phyloP scores from a whole-genome alignment of 2,329 filamentous ascomycete species.

The Trichoderma breve region DNA sequence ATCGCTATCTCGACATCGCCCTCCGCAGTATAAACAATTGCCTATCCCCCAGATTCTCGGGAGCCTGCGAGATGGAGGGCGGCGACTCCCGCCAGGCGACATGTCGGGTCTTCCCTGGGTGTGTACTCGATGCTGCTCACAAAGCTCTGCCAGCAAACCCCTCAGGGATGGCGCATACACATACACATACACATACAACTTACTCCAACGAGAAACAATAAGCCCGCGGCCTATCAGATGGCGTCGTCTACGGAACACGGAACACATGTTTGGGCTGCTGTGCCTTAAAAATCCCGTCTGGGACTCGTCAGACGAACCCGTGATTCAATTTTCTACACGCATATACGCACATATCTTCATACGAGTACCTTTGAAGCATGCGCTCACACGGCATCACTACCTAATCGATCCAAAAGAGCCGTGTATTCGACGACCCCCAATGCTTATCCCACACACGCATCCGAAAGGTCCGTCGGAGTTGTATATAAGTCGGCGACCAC shows the following conservation, averaged over 20 bases:
- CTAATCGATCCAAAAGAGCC: not conserved
- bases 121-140: not conserved
- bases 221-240: not conserved
- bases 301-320: not conserved
- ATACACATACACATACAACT: not conserved
- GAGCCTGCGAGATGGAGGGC: constrained; percentile 12
- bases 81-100: constrained; percentile 6
- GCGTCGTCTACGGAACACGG: too few relatives aligned
- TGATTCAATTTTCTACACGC: not conserved
- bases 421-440: not conserved
- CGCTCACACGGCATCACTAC: not conserved
- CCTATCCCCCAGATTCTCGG: constrained; percentile 1
- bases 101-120: not conserved
- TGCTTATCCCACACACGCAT: not conserved
- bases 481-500: not conserved
- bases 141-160: not conserved
- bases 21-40: not conserved
- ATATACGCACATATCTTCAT: too few relatives aligned
- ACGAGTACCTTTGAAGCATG: not conserved
- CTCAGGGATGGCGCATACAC: not conserved
- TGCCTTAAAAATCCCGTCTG: not conserved
- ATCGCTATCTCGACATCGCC: not conserved
- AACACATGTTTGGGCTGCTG: not conserved
- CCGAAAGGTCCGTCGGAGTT: not conserved
- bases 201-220: not conserved